Base-by-base conservation (phyloP, 805 yeast genomes). In the Kodamaea laetipori region DNA sequence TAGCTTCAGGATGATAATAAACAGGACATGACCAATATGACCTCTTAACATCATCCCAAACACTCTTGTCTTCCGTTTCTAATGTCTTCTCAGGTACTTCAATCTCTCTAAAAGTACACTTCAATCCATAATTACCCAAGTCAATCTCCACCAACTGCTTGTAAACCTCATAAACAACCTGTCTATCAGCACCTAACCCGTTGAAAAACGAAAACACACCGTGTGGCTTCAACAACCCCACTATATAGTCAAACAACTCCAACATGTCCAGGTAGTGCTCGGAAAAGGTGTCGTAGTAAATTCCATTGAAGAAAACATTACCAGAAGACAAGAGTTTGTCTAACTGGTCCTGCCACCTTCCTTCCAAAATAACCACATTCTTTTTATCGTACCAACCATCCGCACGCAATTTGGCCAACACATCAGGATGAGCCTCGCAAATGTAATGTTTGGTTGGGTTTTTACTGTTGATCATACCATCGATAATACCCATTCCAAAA, bases 401-500 rank as follows among this genome's bases (percentile, higher is more conserved):
- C 2, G 61, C 55, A 44, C 71, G 70, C 74, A 90, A 66, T 54
- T 86, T 82, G 1, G 63, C 61, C 25, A 92, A 65, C 8, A 90
- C 98, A 52, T 87, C 95, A 1, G 97, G 97, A 58, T 90, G 98
- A 0, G 97, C 97, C 62, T 90, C 98, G 46, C 88, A 82, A 32
- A 90, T 92, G 62, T 88, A 90, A 60, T 90, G 98, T 48, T 74
- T 77, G 3, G 79, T 69, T 16, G 90, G 92, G 13, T 54, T 55
- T 34, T 63, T 66, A 12, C 49, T 53, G 10, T 59, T 60, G 47
- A 90, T 86, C 76, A 83, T 80, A 1, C 79, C 67, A 60, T 90
- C 98, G 42, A 90, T 90, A 42, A 90, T 92, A 2, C 98, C 98
- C 97, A 90, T 88, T 2, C 98, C 98, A 60, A 92, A 90, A 0